Conservation (phyloP, 805 yeast species). For the Starmerella potacharoeniae region DNA sequence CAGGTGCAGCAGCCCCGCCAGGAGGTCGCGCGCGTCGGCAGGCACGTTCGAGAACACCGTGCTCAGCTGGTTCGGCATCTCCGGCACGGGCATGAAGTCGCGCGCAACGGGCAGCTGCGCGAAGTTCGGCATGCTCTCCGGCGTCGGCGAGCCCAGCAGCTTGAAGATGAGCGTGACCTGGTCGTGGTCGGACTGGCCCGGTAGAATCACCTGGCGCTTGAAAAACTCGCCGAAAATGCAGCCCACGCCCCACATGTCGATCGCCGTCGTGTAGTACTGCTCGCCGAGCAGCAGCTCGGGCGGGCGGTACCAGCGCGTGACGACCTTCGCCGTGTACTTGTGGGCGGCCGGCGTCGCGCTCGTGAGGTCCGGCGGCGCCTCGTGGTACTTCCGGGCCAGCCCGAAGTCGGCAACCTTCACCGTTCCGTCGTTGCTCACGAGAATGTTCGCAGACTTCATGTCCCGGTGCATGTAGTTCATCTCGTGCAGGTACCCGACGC, state of each 20-base stretch:
- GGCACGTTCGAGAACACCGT: constrained; percentile 28
- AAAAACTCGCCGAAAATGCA: constrained; percentile 91
- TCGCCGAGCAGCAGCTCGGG: constrained; percentile 88
- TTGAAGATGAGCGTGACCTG: constrained; percentile 76
- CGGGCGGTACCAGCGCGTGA: constrained; percentile 95
- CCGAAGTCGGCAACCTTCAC: constrained; percentile 95
- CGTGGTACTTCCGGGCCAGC: constrained; percentile 65
- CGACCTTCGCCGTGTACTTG: constrained; percentile 59
- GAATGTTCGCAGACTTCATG: constrained; percentile 89
- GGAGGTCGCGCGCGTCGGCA: constrained; percentile 28
- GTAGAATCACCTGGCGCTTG: constrained; percentile 67
- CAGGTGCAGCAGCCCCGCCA: constrained; percentile 50
- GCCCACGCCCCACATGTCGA: constrained; percentile 96
- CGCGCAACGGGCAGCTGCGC: constrained; percentile 40
- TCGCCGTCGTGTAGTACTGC: constrained; percentile 78
- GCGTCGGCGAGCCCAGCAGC: constrained; percentile 68
- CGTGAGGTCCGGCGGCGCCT: constrained; percentile 42
- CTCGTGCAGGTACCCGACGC: constrained; percentile 69
- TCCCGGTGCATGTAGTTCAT: constrained; percentile 66
- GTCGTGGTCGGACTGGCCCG: constrained; percentile 75
- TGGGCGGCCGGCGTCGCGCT: constrained; percentile 35
- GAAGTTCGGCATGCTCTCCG: constrained; percentile 50
- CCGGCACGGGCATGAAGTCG: constrained; percentile 20
- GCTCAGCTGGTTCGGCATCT: constrained; percentile 32
- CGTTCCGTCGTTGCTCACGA: constrained; percentile 63